Conservation (phyloP, 768 basidiomycete species). For the Tephrocybe sp. region DNA sequence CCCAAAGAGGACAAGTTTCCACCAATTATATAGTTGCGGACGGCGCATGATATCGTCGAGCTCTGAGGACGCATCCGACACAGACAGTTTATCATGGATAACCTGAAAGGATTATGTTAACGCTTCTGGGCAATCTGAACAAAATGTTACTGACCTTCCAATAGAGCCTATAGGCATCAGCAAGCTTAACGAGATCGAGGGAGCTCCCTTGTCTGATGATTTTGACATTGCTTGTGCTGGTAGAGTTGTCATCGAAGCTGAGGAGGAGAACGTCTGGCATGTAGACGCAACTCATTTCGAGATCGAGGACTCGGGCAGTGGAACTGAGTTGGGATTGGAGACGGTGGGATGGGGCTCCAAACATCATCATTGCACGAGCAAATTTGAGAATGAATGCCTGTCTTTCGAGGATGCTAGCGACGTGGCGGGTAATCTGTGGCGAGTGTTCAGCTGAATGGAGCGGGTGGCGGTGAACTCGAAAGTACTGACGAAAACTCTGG, state of each 20-base stretch:
- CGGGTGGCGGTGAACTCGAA: conserved; percentile 21
- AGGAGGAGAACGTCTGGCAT: conserved; percentile 74
- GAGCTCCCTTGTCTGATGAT: conserved; percentile 70
- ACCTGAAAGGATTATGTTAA: conserved; percentile 44
- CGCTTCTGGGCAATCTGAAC: background rate
- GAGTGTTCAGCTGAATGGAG: background rate
- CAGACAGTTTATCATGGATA: conserved; percentile 79
- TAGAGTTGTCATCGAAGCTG: conserved; percentile 77
- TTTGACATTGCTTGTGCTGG: conserved; percentile 80
- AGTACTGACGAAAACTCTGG: conserved; percentile 64
- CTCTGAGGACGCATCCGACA: conserved; percentile 65
- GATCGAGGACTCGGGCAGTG: conserved; percentile 75
- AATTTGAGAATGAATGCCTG: conserved; percentile 87
- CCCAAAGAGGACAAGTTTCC: conserved; percentile 66
- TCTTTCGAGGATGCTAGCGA: conserved; percentile 75
- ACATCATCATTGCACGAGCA: conserved; percentile 86
- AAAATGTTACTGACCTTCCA: conserved; percentile 51
- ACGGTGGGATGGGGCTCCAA: conserved; percentile 80
- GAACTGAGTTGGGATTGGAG: conserved; percentile 79
- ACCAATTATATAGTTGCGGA: conserved; percentile 56
- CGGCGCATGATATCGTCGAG: conserved; percentile 75
- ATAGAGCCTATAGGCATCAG: conserved; percentile 67
- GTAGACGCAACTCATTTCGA: conserved; percentile 69
- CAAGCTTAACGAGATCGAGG: conserved; percentile 75
- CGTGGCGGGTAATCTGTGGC: conserved; percentile 75